Base-by-base conservation (phyloP, 2,329 filamentous ascomycete genomes). In the Colletotrichum lindemuthianum region DNA sequence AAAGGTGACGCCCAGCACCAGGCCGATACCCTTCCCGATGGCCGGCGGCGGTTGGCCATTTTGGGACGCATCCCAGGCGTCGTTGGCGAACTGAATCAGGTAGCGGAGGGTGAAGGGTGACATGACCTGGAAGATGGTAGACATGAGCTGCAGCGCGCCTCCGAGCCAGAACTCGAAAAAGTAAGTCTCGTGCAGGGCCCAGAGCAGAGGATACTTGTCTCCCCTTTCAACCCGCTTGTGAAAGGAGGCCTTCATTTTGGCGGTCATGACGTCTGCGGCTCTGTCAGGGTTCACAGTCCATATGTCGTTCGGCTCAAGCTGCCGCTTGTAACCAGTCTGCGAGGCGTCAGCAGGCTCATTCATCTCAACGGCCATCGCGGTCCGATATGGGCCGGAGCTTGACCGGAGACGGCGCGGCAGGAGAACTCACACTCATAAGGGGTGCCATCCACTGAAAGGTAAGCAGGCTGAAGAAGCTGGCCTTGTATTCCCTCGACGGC, bases 371-470 rank as follows among this genome's bases (percentile, higher is more conserved):
- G 44, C 44, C 10, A 11, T 16, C 24, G 10, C 16, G 8, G 44
- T 11, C 24, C 13, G 16, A 11, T n/a, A 24, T 48, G n/a, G 8
- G 12, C 40, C 40, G 7, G 41, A 24, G 13, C 10, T 10, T 45
- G 43, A 15, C 1, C 32, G 37, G 24, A 34, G 58, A 36, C 53
- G 56, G 8, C 43, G 15, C 33, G 10, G 13, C 15, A 40, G 11
- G 32, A 41, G 51, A 32, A 81, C 86, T 79, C 76, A 90, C 90
- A 68, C 79, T 84, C 94, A 98, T 98, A 59, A 98, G 74, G 1
- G 92, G 90, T 1, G 88, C 88, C 84, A 97, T 95, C 95, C 95
- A 98, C 75, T 93, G 88, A 73, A 97, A 98, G 4, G 90, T 90
- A 24, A 97, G 75, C 60, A 83, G 75, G 78, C 92, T 97, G 68